Evolutionary conservation across 208 protist genomes (phyloP).

Genomic region (Angomonas deanei): DNA sequence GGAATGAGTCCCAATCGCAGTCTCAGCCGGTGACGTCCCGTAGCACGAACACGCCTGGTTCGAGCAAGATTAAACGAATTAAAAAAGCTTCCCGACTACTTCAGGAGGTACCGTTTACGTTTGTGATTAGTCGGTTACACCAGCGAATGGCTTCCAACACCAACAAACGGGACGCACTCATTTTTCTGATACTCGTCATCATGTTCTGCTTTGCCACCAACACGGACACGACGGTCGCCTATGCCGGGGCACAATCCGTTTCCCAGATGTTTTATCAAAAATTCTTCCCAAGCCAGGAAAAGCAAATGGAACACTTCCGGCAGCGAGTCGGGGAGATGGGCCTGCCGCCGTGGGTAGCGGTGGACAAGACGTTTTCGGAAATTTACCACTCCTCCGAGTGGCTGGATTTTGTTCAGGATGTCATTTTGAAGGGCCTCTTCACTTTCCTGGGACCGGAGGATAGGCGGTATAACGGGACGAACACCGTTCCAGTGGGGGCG

Average conservation of each 20-base stretch:
- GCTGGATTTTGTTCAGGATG: background rate
- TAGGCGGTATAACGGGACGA: background rate
- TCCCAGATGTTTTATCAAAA: slow-evolving; percentile 10
- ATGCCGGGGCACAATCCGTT: slow-evolving; percentile 11
- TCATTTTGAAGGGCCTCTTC: background rate
- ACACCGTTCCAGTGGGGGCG: slow-evolving; percentile 15
- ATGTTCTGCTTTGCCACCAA: slow-evolving; percentile 31
- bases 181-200: slow-evolving; percentile 23
- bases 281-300: slow-evolving; percentile 9
- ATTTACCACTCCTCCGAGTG: slow-evolving; percentile 6
- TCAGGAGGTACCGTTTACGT: slow-evolving; percentile 11
- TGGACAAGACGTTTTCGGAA: slow-evolving; percentile 16
- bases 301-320: slow-evolving; percentile 11
- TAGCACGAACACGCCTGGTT: background rate
- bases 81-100: background rate
- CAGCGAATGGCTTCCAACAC: background rate
- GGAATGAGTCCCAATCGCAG: background rate
- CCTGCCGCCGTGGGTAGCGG: slow-evolving; percentile 1
- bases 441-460: background rate
- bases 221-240: slow-evolving; percentile 9
- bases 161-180: slow-evolving; percentile 15
- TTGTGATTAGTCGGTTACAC: slow-evolving; percentile 12
- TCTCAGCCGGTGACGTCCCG: no score
- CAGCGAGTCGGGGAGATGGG: slow-evolving; percentile 2
- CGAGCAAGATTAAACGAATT: background rate